These are phyloP conservation scores for Sclerotinia nivalis DNA, from an alignment of 2,329 filamentous ascomycete genomes.

Conservation along the genomic window DNA sequence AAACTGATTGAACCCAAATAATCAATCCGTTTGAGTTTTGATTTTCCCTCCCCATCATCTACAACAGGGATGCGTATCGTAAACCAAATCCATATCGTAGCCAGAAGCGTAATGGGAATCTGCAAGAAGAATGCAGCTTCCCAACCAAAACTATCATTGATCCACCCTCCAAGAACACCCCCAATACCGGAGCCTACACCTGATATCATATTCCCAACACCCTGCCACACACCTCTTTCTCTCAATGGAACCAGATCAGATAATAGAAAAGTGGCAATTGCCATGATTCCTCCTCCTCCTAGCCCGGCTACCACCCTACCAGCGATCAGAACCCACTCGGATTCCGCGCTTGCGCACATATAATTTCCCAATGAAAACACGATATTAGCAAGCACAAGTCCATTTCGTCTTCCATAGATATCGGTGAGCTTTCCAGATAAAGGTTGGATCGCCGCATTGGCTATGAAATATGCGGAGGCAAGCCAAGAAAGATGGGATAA, in stretches of 20 bases:
- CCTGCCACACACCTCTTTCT: constrained; percentile 59
- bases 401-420: constrained; percentile 68
- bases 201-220: constrained; percentile 70
- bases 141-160: constrained; percentile 74
- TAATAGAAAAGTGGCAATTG: constrained; percentile 42
- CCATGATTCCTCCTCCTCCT: constrained; percentile 68
- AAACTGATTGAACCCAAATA: constrained; percentile 69
- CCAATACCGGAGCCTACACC: constrained; percentile 69
- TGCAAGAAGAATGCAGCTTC: constrained; percentile 41
- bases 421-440: constrained; percentile 71
- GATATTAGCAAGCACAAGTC: constrained; percentile 63
- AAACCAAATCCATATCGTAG: constrained; percentile 13
- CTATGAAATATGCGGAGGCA: constrained; percentile 65
- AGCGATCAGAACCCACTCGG: constrained; percentile 64
- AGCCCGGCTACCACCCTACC: constrained; percentile 57
- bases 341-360: constrained; percentile 62
- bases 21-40: constrained; percentile 60
- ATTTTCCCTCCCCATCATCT: constrained; percentile 8
- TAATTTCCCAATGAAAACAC: constrained; percentile 67
- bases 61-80: constrained; percentile 17
- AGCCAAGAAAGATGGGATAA: constrained; percentile 61
- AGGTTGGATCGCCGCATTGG: constrained; percentile 73
- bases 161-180: constrained; percentile 67
- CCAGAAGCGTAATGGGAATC: constrained; percentile 16
- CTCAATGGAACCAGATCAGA: constrained; percentile 20